Evolutionary conservation across 108 stramenopile species (phyloP).

Genomic region (Nannochloropsis granulata): DNA sequence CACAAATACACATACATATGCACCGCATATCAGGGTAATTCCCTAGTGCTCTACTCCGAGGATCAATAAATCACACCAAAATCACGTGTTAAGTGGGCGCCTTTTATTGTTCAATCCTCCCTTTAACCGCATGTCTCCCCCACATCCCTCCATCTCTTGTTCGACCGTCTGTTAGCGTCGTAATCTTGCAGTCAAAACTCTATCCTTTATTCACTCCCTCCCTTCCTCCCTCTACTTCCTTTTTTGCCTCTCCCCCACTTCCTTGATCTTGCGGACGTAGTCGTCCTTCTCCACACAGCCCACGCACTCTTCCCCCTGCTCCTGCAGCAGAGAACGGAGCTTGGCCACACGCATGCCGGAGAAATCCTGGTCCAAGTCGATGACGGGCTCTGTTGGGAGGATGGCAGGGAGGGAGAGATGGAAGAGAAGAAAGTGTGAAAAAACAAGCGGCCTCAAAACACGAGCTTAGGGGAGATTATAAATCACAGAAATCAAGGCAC

Average conservation of each 20-base stretch:
- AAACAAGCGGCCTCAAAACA: neutral
- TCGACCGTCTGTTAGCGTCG: neutral
- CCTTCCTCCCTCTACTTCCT: neutral
- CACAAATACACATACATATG: too few species aligned
- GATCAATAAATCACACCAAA: too few species aligned
- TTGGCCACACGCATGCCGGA: slow-evolving; percentile 3
- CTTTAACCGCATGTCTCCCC: too few species aligned
- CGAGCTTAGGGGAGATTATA: neutral
- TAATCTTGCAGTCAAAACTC: neutral
- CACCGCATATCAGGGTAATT: too few species aligned
- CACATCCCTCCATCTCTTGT: too few species aligned
- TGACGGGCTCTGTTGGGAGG: neutral
- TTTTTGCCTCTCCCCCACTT: neutral
- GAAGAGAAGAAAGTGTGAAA: neutral
- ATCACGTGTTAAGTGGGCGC: too few species aligned
- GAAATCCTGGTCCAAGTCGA: slow-evolving; percentile 23
- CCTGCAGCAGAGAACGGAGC: slow-evolving; percentile 5
- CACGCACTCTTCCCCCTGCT: slow-evolving; percentile 9
- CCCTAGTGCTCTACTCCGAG: too few species aligned
- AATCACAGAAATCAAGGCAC: neutral
- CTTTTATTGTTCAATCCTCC: too few species aligned
- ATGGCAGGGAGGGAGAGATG: neutral
- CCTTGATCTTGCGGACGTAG: slow-evolving; percentile 14
- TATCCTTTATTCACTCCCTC: neutral
- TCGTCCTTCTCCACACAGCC: slow-evolving; percentile 26